Conservation (phyloP, 1,284 basidiomycete genomes). For the Leccinum solheimii region DNA sequence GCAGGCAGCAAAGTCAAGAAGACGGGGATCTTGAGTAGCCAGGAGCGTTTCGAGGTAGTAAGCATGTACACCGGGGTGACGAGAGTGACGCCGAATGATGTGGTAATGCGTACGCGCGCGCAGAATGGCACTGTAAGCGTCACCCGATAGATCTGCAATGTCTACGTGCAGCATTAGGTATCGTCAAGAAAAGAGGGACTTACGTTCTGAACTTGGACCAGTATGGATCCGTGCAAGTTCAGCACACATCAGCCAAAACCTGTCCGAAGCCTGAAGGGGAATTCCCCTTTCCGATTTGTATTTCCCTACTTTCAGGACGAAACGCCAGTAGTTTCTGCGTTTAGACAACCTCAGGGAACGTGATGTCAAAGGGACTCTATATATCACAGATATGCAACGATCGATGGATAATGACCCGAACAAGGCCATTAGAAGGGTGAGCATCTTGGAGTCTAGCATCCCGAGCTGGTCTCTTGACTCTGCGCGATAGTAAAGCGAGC, state of each 20-base stretch:
- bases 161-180: slow-evolving; percentile 13
- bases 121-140: slow-evolving; percentile 12
- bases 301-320: slow-evolving; percentile 34
- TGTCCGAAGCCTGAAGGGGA: slow-evolving; percentile 35
- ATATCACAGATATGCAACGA: slow-evolving; percentile 16
- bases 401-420: slow-evolving; percentile 46
- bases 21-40: slow-evolving; percentile 18
- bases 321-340: slow-evolving; percentile 37
- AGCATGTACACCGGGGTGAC: slow-evolving; percentile 28
- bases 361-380: slow-evolving; percentile 29
- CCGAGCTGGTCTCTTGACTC: slow-evolving; percentile 29
- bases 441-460: slow-evolving; percentile 32
- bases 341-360: slow-evolving; percentile 16
- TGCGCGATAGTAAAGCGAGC: slow-evolving; percentile 37
- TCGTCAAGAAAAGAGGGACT: not conserved
- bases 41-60: slow-evolving; percentile 29
- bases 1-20: slow-evolving; percentile 20
- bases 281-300: slow-evolving; percentile 31
- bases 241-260: slow-evolving; percentile 45
- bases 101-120: slow-evolving; percentile 27
- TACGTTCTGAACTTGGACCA: slow-evolving; percentile 14
- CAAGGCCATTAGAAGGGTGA: slow-evolving; percentile 41
- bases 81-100: slow-evolving; percentile 29
- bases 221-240: slow-evolving; percentile 25
- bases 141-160: slow-evolving; percentile 14